Base-by-base conservation (phyloP, 768 basidiomycete species). In the Trametes coccinea region DNA sequence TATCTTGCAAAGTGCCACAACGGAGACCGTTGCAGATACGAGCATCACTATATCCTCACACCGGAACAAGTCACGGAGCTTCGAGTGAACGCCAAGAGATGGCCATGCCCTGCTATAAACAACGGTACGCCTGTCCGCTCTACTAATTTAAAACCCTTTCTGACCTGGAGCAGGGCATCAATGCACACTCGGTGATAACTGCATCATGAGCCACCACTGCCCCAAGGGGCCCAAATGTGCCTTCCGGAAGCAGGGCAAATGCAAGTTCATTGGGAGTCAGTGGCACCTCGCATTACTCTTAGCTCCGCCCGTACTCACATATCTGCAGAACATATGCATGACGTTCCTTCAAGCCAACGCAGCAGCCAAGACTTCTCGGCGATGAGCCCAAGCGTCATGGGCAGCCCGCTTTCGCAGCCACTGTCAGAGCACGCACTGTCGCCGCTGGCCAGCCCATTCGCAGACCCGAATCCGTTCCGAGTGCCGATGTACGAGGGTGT, bases 201-300 rank as follows among this genome's bases (percentile, higher is more conserved):
- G 78, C 54, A 65, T 67, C 53, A 74, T 74, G 58, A 75, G 74
- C 11, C 78, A 79, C 62, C 54, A 54, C 44, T 79, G 78, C 50
- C 77, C 78, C 17, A 68, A 68, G 41, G 76, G 77, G 2, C 51
- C 68, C 0, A 74, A 68, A 53, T 79, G 78, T 62, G 1, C 48
- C 7, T 75, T 69, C 56, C 60, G 57, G 14, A 76, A 75, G 59
- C 69, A 70, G 56, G 71, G 70, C 6, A 74, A 73, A 63, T 76
- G 73, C 62, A 74, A 72, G 59, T 74, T 77, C 56, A 54, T 63
- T 37, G 69, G 69, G 34, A 64, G 75, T 76, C 45, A 62, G 72
- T 70, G 11, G 34, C 49, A 6, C 14, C 9, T 57, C 27, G 2
- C 31, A 29, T 9, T 2, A 14, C 31, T 11, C 6, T 37, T 30